Percentiles rank a stretch among this genome's conserved stretches.
Evolutionary conservation across 2,329 filamentous ascomycete genomes (phyloP).

Genomic region (Aaosphaeria pasadenensis): DNA sequence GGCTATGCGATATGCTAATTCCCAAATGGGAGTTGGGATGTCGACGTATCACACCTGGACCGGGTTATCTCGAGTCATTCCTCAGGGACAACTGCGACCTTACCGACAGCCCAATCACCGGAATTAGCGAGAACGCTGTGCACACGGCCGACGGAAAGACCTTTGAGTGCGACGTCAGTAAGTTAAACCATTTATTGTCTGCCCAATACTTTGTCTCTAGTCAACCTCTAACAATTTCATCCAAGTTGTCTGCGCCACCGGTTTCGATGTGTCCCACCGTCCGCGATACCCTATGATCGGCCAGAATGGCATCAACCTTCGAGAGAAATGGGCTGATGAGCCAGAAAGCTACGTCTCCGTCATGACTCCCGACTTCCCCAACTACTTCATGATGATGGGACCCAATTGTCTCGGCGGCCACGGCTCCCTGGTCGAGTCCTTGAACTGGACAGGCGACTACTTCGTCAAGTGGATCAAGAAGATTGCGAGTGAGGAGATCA

Average conservation of each 20-base stretch:
- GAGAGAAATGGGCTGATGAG: conserved; percentile 37
- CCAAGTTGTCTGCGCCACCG: conserved; percentile 30
- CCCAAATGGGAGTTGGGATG: conserved; percentile 23
- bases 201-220: not conserved
- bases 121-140: conserved; percentile 44
- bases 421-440: conserved; percentile 13
- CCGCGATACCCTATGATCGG: conserved; percentile 43
- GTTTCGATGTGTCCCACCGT: conserved; percentile 42
- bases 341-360: conserved; percentile 40
- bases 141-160: conserved; percentile 40
- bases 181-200: not conserved
- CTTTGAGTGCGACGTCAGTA: conserved; percentile 36
- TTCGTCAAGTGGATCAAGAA: conserved; percentile 22
- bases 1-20: conserved; percentile 8
- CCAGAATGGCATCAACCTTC: conserved; percentile 35
- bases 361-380: conserved; percentile 15
- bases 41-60: conserved; percentile 44
- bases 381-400: conserved; percentile 24
- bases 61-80: conserved; percentile 49
- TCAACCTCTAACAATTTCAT: not conserved
- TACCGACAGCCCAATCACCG: conserved; percentile 44
- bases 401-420: conserved; percentile 17
- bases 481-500: conserved; percentile 16
- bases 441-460: conserved; percentile 19
- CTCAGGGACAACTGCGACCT: conserved; percentile 47